A percentile compares a stretch with the other conserved stretches of the same genome.
These are phyloP conservation scores for Aspergillus bertholletiae DNA, from an alignment of 495 filamentous ascomycete species.

Conservation along the genomic window DNA sequence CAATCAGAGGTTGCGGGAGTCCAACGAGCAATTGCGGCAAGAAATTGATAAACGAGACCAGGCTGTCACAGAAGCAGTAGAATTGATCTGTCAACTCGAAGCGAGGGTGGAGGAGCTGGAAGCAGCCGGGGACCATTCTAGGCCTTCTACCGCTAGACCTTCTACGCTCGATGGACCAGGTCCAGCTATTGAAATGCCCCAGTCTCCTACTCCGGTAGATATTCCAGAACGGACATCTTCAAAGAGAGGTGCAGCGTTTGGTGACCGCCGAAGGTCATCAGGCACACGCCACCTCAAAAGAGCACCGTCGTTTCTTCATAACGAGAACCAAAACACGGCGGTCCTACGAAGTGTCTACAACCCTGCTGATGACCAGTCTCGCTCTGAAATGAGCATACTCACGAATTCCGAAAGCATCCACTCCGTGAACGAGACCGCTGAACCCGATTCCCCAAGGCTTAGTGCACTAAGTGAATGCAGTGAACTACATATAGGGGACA, in stretches of 20 bases:
- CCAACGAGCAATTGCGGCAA: slow-evolving; percentile 62
- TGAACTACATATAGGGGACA: slow-evolving; percentile 63
- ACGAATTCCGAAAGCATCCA: slow-evolving; percentile 37
- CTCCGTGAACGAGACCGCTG: slow-evolving; percentile 28
- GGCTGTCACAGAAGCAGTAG: slow-evolving; percentile 77
- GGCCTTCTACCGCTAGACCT: slow-evolving; percentile 23
- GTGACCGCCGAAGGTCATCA: slow-evolving; percentile 16
- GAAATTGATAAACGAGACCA: slow-evolving; percentile 75
- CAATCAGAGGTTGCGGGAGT: slow-evolving; percentile 43
- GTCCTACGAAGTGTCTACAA: slow-evolving; percentile 63
- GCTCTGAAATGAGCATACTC: slow-evolving; percentile 23
- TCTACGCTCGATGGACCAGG: slow-evolving; percentile 20
- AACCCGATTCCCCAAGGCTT: slow-evolving; percentile 57
- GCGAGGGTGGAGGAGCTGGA: slow-evolving; percentile 57
- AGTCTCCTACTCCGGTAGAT: slow-evolving; percentile 25
- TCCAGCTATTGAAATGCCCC: slow-evolving; percentile 23
- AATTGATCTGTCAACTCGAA: slow-evolving; percentile 74
- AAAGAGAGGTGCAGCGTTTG: slow-evolving; percentile 18
- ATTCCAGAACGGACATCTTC: slow-evolving; percentile 42
- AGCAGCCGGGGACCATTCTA: slow-evolving; percentile 18
- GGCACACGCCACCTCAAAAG: slow-evolving; percentile 36
- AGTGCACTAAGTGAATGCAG: slow-evolving; percentile 80
- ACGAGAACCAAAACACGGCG: slow-evolving; percentile 57
- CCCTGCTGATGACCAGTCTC: slow-evolving; percentile 41
- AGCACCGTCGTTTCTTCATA: slow-evolving; percentile 66